phyloP scores from a whole-genome alignment of 1,284 basidiomycete genomes.

The Pulchroboletus neoregius region DNA sequence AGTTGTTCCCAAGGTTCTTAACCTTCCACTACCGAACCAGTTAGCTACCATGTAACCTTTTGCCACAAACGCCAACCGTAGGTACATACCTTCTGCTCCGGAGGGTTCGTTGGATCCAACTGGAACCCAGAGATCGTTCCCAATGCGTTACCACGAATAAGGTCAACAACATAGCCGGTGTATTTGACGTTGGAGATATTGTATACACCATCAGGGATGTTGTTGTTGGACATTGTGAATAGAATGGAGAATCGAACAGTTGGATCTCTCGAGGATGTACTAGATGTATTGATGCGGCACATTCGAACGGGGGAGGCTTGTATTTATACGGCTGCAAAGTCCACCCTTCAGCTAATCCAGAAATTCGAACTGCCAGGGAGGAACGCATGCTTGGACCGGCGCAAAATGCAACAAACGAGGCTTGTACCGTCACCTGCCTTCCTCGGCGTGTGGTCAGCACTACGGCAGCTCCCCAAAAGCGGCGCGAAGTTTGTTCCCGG shows the following conservation, averaged over 20 bases:
- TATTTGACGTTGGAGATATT: not conserved
- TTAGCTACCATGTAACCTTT: not conserved
- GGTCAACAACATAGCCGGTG: not conserved
- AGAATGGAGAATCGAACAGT: not conserved
- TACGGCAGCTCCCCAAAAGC: no score
- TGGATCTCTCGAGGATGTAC: no score
- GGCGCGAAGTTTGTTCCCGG: no score
- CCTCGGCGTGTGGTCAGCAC: no score
- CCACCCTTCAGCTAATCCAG: no score
- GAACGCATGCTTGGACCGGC: no score
- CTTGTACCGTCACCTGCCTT: no score
- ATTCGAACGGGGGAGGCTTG: no score
- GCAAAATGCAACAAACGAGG: no score
- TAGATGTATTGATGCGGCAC: no score
- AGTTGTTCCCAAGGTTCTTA: not conserved
- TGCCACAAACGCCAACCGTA: not conserved
- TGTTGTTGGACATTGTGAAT: not conserved
- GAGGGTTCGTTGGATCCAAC: not conserved
- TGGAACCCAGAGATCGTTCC: not conserved
- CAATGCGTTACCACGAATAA: not conserved
- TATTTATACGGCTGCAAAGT: no score
- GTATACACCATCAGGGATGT: not conserved
- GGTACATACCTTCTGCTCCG: not conserved
- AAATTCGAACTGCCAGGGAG: no score
- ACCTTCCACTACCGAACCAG: slow-evolving; percentile 1